A percentile compares a stretch with the other conserved stretches of the same genome.
Evolutionary conservation across 495 filamentous ascomycete genomes (phyloP).

Genomic region (Pseudoneurospora amorphoporcata): DNA sequence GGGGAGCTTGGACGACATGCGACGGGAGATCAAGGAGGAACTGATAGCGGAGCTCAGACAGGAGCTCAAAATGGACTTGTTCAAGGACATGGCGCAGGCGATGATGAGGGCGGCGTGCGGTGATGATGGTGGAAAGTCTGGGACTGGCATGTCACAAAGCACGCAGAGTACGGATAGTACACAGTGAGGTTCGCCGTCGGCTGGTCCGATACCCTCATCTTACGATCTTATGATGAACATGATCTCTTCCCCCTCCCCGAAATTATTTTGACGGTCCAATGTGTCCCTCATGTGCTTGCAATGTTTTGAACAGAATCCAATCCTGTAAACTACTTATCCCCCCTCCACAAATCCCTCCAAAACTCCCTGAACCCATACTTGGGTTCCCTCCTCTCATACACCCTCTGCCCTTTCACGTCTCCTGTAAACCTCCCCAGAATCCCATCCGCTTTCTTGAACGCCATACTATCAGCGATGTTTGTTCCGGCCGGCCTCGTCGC

Average conservation of each 20-base stretch:
- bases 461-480: conserved; percentile 23
- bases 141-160: not conserved
- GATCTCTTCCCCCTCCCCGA: not conserved
- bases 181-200: not conserved
- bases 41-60: not conserved
- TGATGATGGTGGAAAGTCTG: not conserved
- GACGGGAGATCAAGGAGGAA: not conserved
- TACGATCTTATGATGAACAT: not conserved
- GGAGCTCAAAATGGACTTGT: conserved; percentile 1
- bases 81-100: conserved; percentile 6
- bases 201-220: not conserved
- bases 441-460: conserved; percentile 9
- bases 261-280: not conserved
- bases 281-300: not conserved
- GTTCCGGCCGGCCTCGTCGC: conserved; percentile 39
- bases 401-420: conserved; percentile 39
- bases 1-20: not conserved
- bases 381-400: conserved; percentile 62
- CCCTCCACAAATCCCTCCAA: conserved; percentile 65
- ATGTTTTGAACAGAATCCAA: not conserved
- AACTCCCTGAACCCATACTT: conserved; percentile 82
- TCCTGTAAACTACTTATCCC: not conserved
- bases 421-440: conserved; percentile 35
- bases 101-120: conserved; percentile 5
- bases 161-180: not conserved